Evolutionary conservation across 352 stramenopile genomes (phyloP).

Genomic region (Phytophthora ramorum): DNA sequence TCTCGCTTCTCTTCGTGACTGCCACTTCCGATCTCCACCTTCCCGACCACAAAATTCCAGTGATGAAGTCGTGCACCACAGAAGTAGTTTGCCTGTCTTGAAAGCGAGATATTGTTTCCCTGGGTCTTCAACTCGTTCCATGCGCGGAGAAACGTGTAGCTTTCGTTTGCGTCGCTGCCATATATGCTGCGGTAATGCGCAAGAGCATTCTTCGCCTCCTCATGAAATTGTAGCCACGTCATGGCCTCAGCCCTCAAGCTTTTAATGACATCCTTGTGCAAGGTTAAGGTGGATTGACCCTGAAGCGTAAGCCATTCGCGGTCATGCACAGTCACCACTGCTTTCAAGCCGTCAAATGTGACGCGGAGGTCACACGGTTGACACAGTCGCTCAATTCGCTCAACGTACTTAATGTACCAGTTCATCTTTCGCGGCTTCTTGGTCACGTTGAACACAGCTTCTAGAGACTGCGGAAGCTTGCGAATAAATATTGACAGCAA

Average conservation of each 20-base stretch:
- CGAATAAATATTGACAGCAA: conserved; percentile 62
- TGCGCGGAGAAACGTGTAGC: conserved; percentile 54
- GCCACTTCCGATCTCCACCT: conserved; percentile 74
- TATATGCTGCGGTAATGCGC: conserved; percentile 19
- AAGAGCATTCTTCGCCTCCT: conserved; percentile 45
- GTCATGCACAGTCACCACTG: conserved; percentile 46
- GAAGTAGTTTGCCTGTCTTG: conserved; percentile 60
- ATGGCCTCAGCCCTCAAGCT: conserved; percentile 46
- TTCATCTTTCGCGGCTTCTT: conserved; percentile 77
- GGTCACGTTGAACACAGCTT: conserved; percentile 65
- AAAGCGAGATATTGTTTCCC: conserved; percentile 38
- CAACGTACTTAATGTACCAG: conserved; percentile 72
- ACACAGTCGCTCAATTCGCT: conserved; percentile 55
- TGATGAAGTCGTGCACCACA: conserved; percentile 58
- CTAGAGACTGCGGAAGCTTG: conserved; percentile 56
- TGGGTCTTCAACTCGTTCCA: conserved; percentile 62
- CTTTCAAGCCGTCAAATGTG: conserved; percentile 45
- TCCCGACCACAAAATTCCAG: conserved; percentile 68
- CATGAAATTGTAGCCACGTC: conserved; percentile 56
- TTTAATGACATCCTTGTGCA: conserved; percentile 62
- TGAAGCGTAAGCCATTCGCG: conserved; percentile 62
- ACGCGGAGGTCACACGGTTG: conserved; percentile 49
- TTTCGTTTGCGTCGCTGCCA: conserved; percentile 31
- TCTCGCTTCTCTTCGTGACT: conserved; percentile 61
- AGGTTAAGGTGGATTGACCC: conserved; percentile 43